Percentiles rank a stretch among this genome's conserved stretches.
These are phyloP conservation scores for Cyberlindnera lachancei DNA, from an alignment of 805 yeast genomes.

Conservation along the genomic window DNA sequence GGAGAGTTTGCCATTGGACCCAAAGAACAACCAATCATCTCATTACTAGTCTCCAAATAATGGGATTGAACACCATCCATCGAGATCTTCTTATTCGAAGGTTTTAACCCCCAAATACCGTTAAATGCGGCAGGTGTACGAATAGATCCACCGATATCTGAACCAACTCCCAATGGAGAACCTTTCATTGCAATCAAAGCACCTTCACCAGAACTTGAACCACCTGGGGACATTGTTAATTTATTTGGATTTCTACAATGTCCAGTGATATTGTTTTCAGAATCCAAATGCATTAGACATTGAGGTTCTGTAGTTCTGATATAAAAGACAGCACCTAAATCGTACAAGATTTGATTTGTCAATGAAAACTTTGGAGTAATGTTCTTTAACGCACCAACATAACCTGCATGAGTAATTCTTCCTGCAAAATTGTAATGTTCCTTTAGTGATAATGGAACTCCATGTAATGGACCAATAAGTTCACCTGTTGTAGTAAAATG, in stretches of 20 bases:
- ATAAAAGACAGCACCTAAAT: conserved; percentile 43
- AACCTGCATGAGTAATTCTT: conserved; percentile 51
- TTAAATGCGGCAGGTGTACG: conserved; percentile 62
- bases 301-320: conserved; percentile 67
- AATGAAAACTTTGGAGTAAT: conserved; percentile 39
- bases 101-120: conserved; percentile 57
- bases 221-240: conserved; percentile 54
- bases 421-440: conserved; percentile 54
- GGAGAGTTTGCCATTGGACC: conserved; percentile 64
- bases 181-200: conserved; percentile 52
- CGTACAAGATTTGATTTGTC: conserved; percentile 33
- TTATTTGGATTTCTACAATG: conserved; percentile 53
- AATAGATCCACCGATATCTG: conserved; percentile 69
- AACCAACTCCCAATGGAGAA: conserved; percentile 57
- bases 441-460: conserved; percentile 60
- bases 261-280: conserved; percentile 53
- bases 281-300: conserved; percentile 61
- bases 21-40: conserved; percentile 54
- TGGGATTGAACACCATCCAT: conserved; percentile 14
- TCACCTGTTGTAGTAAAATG: conserved; percentile 39
- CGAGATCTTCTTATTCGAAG: conserved; percentile 49
- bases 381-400: conserved; percentile 44
- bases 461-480: conserved; percentile 60
- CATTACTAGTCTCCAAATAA: conserved; percentile 25
- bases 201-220: conserved; percentile 73